Percentiles rank a stretch among this genome's conserved stretches.
Evolutionary conservation across 192 early-diverging fungal species (phyloP).

Genomic region (Coemansia sp.): DNA sequence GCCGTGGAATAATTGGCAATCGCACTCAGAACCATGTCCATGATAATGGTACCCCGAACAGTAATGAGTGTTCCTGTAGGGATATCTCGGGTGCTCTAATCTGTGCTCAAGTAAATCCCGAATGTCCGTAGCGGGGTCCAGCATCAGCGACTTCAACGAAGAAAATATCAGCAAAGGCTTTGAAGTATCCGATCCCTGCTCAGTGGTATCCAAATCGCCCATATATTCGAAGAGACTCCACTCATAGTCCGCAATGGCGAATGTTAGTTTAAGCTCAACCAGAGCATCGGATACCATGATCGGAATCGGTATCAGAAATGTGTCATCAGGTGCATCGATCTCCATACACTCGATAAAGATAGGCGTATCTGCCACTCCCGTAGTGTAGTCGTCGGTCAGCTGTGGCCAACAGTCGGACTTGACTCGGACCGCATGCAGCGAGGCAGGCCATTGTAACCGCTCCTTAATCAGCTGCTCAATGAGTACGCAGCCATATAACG

Average conservation of each 20-base stretch:
- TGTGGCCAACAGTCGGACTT: too few species aligned
- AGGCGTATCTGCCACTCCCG: not conserved
- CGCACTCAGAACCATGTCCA: too few species aligned
- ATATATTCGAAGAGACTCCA: slow-evolving; percentile 7
- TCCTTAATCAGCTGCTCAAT: too few species aligned
- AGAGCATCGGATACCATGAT: not conserved
- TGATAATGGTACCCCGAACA: not conserved
- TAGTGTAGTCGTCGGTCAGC: not conserved
- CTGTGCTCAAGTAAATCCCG: not conserved
- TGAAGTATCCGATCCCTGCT: too few species aligned
- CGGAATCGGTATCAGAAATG: not conserved
- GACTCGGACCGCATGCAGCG: too few species aligned
- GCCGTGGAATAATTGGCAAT: not conserved
- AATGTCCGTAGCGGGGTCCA: not conserved
- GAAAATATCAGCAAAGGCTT: not conserved
- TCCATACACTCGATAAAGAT: not conserved
- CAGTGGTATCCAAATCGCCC: not conserved
- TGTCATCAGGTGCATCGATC: not conserved
- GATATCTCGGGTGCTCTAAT: not conserved
- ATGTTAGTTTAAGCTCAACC: slow-evolving; percentile 9
- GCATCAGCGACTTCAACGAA: slow-evolving; percentile 7
- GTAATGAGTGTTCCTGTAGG: not conserved
- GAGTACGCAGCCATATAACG: too few species aligned
- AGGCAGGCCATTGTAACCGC: too few species aligned
- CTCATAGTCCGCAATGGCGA: not conserved